phyloP scores from a whole-genome alignment of 441 rosid genomes.

The Jatropha podagrica region DNA sequence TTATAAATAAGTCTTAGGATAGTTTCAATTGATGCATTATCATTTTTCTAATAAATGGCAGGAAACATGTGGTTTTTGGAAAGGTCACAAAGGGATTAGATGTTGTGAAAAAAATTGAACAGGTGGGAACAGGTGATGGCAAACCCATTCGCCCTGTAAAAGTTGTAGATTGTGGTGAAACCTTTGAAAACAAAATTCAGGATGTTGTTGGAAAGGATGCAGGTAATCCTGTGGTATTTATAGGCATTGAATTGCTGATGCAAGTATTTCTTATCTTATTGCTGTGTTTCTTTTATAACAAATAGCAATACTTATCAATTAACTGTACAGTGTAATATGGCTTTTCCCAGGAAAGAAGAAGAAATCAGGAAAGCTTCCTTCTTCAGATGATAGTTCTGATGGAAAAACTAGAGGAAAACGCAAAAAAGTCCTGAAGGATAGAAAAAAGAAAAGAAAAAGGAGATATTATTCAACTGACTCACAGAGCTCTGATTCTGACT shows the following conservation, averaged over 20 bases:
- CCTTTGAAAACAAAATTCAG: slow-evolving; percentile 46
- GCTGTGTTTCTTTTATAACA: not conserved
- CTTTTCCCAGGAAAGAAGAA: slow-evolving; percentile 55
- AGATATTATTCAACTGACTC: slow-evolving; percentile 87
- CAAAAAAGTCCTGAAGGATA: slow-evolving; percentile 53
- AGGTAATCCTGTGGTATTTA: slow-evolving; percentile 39
- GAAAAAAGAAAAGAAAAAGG: slow-evolving; percentile 60
- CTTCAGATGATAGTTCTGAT: slow-evolving; percentile 56
- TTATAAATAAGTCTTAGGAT: slow-evolving; percentile 8
- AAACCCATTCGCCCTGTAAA: slow-evolving; percentile 61
- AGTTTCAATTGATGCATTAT: slow-evolving; percentile 20
- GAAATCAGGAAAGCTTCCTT: slow-evolving; percentile 48
- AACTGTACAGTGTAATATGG: slow-evolving; percentile 10
- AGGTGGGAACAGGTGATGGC: slow-evolving; percentile 67
- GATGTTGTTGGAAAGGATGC: slow-evolving; percentile 48
- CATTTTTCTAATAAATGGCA: slow-evolving; percentile 34
- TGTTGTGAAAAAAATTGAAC: slow-evolving; percentile 75
- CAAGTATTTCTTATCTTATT: slow-evolving; percentile 12
- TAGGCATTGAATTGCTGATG: not conserved
- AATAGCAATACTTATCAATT: not conserved
- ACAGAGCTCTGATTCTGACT: slow-evolving; percentile 61
- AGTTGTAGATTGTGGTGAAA: slow-evolving; percentile 77
- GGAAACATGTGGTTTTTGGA: slow-evolving; percentile 98
- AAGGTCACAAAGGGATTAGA: slow-evolving; percentile 84
- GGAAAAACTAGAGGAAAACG: slow-evolving; percentile 41